Conservation (phyloP, 1,284 basidiomycete species). For the Hymenochaete sp. region DNA sequence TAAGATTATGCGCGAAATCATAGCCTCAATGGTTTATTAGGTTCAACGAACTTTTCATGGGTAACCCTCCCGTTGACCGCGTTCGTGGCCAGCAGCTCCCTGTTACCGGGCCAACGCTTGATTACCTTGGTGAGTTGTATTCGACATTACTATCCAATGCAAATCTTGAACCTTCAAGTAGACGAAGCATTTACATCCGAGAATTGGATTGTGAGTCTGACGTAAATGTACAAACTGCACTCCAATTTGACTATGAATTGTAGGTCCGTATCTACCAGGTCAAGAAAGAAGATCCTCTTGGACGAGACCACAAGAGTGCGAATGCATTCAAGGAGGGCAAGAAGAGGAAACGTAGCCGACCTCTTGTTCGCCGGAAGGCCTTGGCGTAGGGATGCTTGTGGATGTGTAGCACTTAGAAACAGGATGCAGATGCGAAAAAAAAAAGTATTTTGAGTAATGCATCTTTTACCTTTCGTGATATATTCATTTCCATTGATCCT, state of each 20-base stretch:
- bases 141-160: constrained; percentile 13
- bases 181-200: constrained; percentile 96
- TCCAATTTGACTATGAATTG: constrained; percentile 8
- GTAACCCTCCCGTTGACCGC: constrained; percentile 65
- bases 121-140: constrained; percentile 64
- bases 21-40: constrained; percentile 31
- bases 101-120: constrained; percentile 67
- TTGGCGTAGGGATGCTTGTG: constrained; percentile 27
- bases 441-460: no score
- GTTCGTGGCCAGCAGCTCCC: constrained; percentile 81
- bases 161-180: constrained; percentile 24
- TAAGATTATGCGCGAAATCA: constrained; percentile 11
- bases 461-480: no score
- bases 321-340: constrained; percentile 82
- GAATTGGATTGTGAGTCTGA: constrained; percentile 84
- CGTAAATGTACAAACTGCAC: constrained; percentile 4
- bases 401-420: no score
- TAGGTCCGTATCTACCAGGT: constrained; percentile 92
- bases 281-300: constrained; percentile 89
- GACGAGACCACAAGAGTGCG: constrained; percentile 79
- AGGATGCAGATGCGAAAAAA: no score
- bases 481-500: no score
- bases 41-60: constrained; percentile 83
- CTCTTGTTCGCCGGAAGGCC: constrained; percentile 47
- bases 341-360: constrained; percentile 74